phyloP scores from a whole-genome alignment of 352 stramenopile genomes.

The Globisporangium cylindrosporum region DNA sequence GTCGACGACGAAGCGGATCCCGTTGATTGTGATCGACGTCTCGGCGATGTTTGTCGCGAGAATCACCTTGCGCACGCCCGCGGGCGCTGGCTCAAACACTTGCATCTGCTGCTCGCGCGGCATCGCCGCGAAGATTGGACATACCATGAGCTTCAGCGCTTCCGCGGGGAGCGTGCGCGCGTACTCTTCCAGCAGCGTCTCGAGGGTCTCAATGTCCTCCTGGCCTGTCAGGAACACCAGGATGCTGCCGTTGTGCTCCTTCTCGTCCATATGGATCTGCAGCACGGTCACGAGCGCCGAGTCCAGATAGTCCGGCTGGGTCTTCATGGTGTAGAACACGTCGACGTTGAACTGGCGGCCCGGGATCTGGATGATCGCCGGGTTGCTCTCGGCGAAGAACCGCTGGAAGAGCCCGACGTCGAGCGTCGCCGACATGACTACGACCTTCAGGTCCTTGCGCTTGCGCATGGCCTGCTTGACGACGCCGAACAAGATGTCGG shows the following conservation, averaged over 20 bases:
- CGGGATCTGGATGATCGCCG: conserved; percentile 83
- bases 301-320: conserved; percentile 89
- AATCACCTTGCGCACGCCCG: conserved; percentile 91
- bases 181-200: conserved; percentile 85
- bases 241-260: conserved; percentile 82
- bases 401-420: conserved; percentile 91
- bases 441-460: conserved; percentile 88
- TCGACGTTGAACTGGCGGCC: conserved; percentile 89
- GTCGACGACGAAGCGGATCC: conserved; percentile 89
- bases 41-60: conserved; percentile 96
- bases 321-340: conserved; percentile 87
- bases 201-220: conserved; percentile 94
- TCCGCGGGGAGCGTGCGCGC: conserved; percentile 62
- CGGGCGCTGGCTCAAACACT: conserved; percentile 87
- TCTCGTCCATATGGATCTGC: conserved; percentile 88
- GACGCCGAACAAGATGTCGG: conserved; percentile 90
- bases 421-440: conserved; percentile 99
- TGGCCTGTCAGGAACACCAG: conserved; percentile 95
- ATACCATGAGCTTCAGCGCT: conserved; percentile 81
- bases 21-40: conserved; percentile 98
- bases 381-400: conserved; percentile 91
- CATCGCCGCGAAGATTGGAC: conserved; percentile 96
- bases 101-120: conserved; percentile 93
- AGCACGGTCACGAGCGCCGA: conserved; percentile 84
- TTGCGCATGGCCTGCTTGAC: conserved; percentile 81